Evolutionary conservation across 164 flowering plant genomes (phyloP).

Genomic region (Dillenia turbinata): DNA sequence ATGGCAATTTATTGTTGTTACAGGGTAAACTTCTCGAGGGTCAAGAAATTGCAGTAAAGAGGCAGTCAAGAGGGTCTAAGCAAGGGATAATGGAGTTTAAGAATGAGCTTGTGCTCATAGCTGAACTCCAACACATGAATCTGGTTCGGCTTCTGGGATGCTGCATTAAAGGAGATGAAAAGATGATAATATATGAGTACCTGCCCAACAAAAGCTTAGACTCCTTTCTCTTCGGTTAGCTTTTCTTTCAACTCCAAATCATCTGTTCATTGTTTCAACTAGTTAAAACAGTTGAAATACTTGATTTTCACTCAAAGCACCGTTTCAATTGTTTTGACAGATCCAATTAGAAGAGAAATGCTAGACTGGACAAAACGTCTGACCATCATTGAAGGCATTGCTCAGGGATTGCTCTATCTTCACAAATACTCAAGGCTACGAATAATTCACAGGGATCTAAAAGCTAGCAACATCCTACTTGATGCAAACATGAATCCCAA

Average conservation of each 20-base stretch:
- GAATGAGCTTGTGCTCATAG: constrained; percentile 9
- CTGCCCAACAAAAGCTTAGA: constrained; percentile 15
- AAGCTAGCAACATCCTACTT: constrained; percentile 17
- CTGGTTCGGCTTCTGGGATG: constrained; percentile 12
- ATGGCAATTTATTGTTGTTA: neutral
- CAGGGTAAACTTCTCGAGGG: constrained; percentile 13
- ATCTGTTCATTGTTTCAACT: too few relatives aligned
- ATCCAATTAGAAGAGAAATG: neutral
- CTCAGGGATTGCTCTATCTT: constrained; percentile 17
- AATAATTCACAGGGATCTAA: constrained; percentile 18
- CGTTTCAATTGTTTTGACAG: constrained; percentile 2
- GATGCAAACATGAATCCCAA: constrained; percentile 16
- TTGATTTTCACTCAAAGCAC: too few relatives aligned
- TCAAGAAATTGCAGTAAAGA: constrained; percentile 12
- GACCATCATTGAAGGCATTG: constrained; percentile 15
- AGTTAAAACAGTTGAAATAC: too few relatives aligned
- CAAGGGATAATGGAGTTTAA: constrained; percentile 14
- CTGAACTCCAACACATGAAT: constrained; percentile 11
- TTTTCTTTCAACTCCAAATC: neutral
- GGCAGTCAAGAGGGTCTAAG: constrained; percentile 7
- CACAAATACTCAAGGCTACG: constrained; percentile 17
- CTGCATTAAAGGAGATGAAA: constrained; percentile 8
- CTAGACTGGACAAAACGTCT: constrained; percentile 13
- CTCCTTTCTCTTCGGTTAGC: constrained; percentile 7
- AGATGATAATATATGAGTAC: constrained; percentile 14